A percentile compares a stretch with the other conserved stretches of the same genome.
Evolutionary conservation across 2,329 filamentous ascomycete genomes (phyloP).

Genomic region (Fusarium nurragi): DNA sequence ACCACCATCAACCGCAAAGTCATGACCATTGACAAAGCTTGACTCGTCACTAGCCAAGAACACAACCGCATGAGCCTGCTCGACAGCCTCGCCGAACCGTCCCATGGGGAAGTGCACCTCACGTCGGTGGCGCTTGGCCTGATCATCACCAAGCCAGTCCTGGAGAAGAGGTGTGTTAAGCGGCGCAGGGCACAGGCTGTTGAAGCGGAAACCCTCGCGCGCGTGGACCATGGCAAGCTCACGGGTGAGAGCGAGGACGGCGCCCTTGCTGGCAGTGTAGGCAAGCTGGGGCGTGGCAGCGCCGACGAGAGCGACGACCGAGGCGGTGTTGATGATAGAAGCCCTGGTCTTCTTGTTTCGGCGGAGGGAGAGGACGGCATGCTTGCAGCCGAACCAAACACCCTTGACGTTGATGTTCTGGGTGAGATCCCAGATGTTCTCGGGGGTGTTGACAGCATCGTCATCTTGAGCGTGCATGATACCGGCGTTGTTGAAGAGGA

Average conservation of each 20-base stretch:
- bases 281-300: conserved; percentile 89
- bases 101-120: conserved; percentile 91
- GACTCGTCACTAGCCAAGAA: conserved; percentile 90
- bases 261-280: conserved; percentile 94
- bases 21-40: conserved; percentile 88
- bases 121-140: conserved; percentile 80
- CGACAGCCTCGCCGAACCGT: conserved; percentile 90
- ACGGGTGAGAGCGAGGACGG: conserved; percentile 87
- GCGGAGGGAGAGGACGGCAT: conserved; percentile 84
- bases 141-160: conserved; percentile 91
- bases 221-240: conserved; percentile 94
- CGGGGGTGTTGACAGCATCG: conserved; percentile 83
- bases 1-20: conserved; percentile 95
- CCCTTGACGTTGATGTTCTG: conserved; percentile 97
- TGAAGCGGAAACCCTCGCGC: conserved; percentile 88
- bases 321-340: conserved; percentile 92
- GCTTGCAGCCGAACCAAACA: conserved; percentile 96
- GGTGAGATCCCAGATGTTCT: conserved; percentile 93
- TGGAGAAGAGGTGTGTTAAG: conserved; percentile 92
- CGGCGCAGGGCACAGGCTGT: conserved; percentile 87
- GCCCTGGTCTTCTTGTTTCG: conserved; percentile 80
- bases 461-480: conserved; percentile 91
- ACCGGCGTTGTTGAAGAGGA: conserved; percentile 97
- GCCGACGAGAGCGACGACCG: conserved; percentile 86
- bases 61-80: conserved; percentile 89